Percentiles rank a stretch among this genome's conserved stretches.
These are phyloP conservation scores for Pleurotus ostreatus DNA, from an alignment of 768 basidiomycete genomes.

Conservation along the genomic window DNA sequence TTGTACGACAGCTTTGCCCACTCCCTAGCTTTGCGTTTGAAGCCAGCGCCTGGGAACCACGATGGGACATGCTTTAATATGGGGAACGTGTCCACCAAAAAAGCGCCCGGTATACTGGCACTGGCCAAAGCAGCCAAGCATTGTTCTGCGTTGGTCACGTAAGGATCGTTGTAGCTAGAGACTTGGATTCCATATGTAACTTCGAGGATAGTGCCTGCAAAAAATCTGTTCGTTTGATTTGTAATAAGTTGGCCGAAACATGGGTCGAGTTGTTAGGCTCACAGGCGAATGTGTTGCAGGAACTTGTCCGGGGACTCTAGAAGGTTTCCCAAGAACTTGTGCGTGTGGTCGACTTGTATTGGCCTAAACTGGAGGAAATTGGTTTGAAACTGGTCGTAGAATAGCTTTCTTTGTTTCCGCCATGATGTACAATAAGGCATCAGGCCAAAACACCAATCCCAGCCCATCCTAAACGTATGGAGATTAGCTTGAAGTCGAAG, in stretches of 20 bases:
- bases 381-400: constrained; percentile 16
- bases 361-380: constrained; percentile 14
- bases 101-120: constrained; percentile 18
- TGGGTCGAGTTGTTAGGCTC: background rate
- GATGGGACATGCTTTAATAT: background rate
- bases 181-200: constrained; percentile 4
- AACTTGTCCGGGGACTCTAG: constrained; percentile 13
- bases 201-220: background rate
- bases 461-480: constrained; percentile 6
- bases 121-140: constrained; percentile 25
- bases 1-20: background rate
- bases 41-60: constrained; percentile 5
- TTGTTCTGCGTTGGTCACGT: constrained; percentile 24
- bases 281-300: constrained; percentile 18
- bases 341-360: constrained; percentile 11
- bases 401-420: constrained; percentile 16
- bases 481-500: too few relatives aligned
- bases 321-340: constrained; percentile 16
- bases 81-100: constrained; percentile 3
- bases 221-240: background rate
- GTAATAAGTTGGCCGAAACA: background rate
- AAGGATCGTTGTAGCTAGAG: background rate
- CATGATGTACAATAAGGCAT: constrained; percentile 14
- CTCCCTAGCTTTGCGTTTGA: background rate
- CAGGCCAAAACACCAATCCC: constrained; percentile 4